Evolutionary conservation across 306 rosid genomes (phyloP), one percentile per base, ranked within the genome.

Genomic region (Acacia acuminata): DNA sequence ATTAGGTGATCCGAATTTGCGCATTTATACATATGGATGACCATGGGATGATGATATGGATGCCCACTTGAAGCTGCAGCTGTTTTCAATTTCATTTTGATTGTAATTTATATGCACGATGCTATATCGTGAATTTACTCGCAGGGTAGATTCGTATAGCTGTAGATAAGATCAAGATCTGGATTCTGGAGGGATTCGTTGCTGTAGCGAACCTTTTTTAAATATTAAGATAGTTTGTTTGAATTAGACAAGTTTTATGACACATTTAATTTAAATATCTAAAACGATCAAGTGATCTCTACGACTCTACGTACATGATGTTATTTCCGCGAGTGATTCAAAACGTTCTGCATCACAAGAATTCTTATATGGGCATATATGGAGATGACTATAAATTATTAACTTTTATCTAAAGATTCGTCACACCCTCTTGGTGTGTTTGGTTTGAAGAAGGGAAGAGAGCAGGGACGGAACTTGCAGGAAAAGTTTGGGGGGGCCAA

Each of bases 41-140:
- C 32, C 2, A 65, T 65, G 80, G 50, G 30, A 61, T 77, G 68
- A 24, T 43, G 70, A 22, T 65, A 72, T 72, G 50, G 86, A 68
- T 48, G 81, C 77, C 68, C 47, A 20, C 36, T 50, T 82, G 65
- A 13, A 40, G 80, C 56, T 82, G 75, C 56, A 79, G 75, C 5
- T 34, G 43, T 72, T 25, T 76, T 64, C 10, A n/a, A 22, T 63
- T 58, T 48, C 74, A 56, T 77, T 75, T 71, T 75, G 77, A 74
- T 43, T 77, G 20, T 67, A 76, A 48, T 56, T 63, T 75, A 24
- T 19, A 71, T 47, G 25, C 27, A 20, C 20, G 1, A 53, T 24
- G 68, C 67, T 27, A 30, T 73, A 30, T 14, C 44, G 47, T 44
- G 44, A 61, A 32, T 51, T 47, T 38, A 32, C 17, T 24, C 16